Conservation (phyloP, 2,329 filamentous ascomycete genomes). For the Fusarium circinatum region DNA sequence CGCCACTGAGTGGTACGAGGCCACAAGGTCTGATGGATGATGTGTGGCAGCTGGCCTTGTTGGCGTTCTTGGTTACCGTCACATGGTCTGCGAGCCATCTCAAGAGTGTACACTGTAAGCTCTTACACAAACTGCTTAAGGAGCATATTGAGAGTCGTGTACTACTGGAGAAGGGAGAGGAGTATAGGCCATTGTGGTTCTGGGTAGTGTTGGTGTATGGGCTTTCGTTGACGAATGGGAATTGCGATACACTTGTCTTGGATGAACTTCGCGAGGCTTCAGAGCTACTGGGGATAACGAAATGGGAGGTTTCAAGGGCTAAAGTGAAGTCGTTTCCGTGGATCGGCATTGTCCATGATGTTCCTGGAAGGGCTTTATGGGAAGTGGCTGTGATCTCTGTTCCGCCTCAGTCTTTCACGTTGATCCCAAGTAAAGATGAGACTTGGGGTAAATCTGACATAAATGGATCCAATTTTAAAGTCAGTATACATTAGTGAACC, state of each 20-base stretch:
- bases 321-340: constrained; percentile 23
- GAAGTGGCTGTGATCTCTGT: background rate
- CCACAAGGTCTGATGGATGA: constrained; percentile 21
- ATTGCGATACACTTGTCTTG: background rate
- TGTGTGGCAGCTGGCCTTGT: constrained; percentile 17
- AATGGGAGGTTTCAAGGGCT: constrained; percentile 17
- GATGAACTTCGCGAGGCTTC: background rate
- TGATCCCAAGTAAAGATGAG: background rate
- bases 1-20: constrained; percentile 1
- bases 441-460: background rate
- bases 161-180: background rate
- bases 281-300: background rate
- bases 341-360: constrained; percentile 26
- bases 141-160: background rate
- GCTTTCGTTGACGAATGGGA: background rate
- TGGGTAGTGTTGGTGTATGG: constrained; percentile 31
- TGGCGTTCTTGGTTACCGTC: constrained; percentile 25
- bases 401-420: no score
- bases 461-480: background rate
- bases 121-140: constrained; percentile 13
- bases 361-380: constrained; percentile 20
- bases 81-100: constrained; percentile 13
- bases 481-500: background rate
- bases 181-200: constrained; percentile 15
- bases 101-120: background rate